Conservation (phyloP, 352 stramenopile species). For the Phytophthora vignae region DNA sequence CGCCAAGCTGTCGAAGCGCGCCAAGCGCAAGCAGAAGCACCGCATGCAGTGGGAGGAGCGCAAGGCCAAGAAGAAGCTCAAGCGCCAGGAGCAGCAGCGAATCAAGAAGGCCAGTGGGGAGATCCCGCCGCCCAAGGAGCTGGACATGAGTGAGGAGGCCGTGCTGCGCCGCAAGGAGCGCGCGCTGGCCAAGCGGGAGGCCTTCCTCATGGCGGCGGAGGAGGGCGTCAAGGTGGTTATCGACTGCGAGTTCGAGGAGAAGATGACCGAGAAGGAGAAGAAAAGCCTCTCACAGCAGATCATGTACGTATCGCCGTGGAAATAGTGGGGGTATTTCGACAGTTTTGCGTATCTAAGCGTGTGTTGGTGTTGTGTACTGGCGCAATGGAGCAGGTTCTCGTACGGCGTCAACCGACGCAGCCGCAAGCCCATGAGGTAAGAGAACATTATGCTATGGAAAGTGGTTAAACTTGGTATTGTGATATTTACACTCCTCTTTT, state of each 20-base stretch:
- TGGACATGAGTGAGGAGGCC: constrained; percentile 85
- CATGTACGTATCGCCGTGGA: constrained; percentile 71
- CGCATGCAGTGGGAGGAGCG: constrained; percentile 75
- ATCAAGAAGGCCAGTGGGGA: constrained; percentile 36
- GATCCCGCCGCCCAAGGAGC: constrained; percentile 46
- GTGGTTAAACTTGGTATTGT: not conserved
- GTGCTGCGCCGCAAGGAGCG: constrained; percentile 71
- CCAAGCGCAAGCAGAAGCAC: constrained; percentile 68
- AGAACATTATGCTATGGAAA: not conserved
- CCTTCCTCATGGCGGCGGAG: constrained; percentile 85
- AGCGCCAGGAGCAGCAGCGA: constrained; percentile 60
- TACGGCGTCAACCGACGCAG: constrained; percentile 83
- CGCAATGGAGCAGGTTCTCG: constrained; percentile 64
- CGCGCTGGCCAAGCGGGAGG: constrained; percentile 72
- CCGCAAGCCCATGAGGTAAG: constrained; percentile 59
- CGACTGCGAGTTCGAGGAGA: constrained; percentile 94
- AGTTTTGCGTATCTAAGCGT: not conserved
- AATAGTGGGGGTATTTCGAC: not conserved
- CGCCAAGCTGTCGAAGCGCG: constrained; percentile 55
- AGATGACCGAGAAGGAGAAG: constrained; percentile 94
- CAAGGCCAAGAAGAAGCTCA: constrained; percentile 89
- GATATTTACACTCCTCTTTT: not conserved
- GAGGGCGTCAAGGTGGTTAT: constrained; percentile 89
- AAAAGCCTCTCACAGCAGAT: constrained; percentile 95
- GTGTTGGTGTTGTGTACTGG: not conserved